Base-by-base conservation (phyloP, 1,284 basidiomycete genomes). In the Melampsora americana region DNA sequence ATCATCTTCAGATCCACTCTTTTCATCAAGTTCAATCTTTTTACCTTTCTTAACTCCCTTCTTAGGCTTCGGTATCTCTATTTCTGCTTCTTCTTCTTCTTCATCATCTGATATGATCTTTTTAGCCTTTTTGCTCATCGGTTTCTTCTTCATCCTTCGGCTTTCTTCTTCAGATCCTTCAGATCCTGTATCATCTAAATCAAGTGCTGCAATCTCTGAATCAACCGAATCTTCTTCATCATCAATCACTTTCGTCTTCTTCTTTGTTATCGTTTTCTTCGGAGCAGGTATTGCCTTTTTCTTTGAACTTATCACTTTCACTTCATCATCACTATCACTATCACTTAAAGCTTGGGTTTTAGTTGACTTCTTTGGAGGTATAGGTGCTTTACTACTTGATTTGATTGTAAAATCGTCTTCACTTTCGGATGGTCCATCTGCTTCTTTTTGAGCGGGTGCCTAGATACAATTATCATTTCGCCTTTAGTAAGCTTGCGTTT, bases 271-370 rank as follows among this genome's bases (percentile, higher is more conserved):
- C n/a, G 32, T 30, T 18, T 28, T 62, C 28, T 28, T 62, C n/a
- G 60, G 14, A 5, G 26, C 60, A 16, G 26, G 28, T n/a, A 18
- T 35, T 18, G 35, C 66, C 35, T 23, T 26, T 42, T 26, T 20
- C 18, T 70, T 61, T 39, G 35, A 42, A 48, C 16, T 18, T 2
- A 26, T 70, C 59, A 39, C 35, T 35, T 35, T 23, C 46, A 53
- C 35, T 39, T 70, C 59, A 46, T 59, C 69, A 23, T 64, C 59
- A 42, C 56, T 65, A 46, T 72, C 69, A 46, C 30, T 32, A 23
- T 61, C 60, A 16, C 14, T 28, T 26, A 28, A 46, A 35, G 18
- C 59, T 50, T 28, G 64, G 23, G 28, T 65, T 44, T 48, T 64
- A 46, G 2, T 65, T 59, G 39, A 50, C 60, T 28, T 50, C 69